A percentile compares a stretch with the other conserved stretches of the same genome.
Evolutionary conservation across 176 grass and related monocot species (phyloP).

Genomic region (Tuctoria greenei): DNA sequence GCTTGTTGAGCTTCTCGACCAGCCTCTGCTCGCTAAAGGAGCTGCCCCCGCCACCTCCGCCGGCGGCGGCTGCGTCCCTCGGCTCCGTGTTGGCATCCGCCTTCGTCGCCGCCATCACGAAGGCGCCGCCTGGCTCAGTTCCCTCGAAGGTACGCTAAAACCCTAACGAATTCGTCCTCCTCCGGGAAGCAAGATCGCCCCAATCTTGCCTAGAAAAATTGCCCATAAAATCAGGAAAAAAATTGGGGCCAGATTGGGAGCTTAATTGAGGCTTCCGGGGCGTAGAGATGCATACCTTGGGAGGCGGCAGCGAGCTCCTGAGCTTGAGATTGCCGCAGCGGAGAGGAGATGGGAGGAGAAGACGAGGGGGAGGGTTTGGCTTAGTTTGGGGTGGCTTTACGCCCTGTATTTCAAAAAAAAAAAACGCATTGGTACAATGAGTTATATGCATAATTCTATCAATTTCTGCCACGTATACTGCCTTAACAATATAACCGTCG

Average conservation of each 20-base stretch:
- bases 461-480: too few relatives aligned
- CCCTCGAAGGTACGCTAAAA: constrained; percentile 16
- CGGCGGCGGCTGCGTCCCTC: background rate
- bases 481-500: too few relatives aligned
- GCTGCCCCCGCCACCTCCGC: background rate
- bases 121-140: background rate
- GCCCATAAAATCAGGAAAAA: constrained; percentile 8
- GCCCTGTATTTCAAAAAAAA: too few relatives aligned
- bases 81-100: constrained; percentile 37
- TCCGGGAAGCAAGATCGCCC: constrained; percentile 2
- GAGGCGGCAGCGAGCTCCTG: background rate
- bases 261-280: background rate
- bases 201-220: constrained; percentile 1
- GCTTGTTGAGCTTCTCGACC: constrained; percentile 80
- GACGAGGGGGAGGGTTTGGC: constrained; percentile 48
- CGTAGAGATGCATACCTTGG: constrained; percentile 4
- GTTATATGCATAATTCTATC: too few relatives aligned
- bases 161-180: constrained; percentile 11
- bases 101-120: constrained; percentile 43
- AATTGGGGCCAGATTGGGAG: background rate
- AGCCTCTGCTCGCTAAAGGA: constrained; percentile 81
- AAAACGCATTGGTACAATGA: too few relatives aligned
- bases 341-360: background rate
- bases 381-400: constrained; percentile 8
- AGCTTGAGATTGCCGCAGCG: constrained; percentile 35